Base-by-base conservation (phyloP, 345 rosid genomes). In the Angophora floribunda region DNA sequence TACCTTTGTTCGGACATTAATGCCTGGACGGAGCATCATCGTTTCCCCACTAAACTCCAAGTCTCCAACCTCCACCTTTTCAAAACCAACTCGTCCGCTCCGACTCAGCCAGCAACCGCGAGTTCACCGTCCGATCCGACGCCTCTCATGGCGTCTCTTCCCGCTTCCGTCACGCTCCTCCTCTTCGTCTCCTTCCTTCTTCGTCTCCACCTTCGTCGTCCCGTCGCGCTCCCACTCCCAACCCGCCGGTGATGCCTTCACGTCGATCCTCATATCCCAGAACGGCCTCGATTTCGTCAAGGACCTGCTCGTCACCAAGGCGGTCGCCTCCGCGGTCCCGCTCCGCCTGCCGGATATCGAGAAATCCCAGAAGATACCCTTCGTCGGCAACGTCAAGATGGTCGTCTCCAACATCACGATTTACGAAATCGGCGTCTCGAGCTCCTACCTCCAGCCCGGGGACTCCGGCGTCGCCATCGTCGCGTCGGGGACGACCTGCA, bases 201-300 rank as follows among this genome's bases (percentile, higher is more conserved):
- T 86, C 90, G 32, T 80, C 88, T 36, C 63, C 82, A 63, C 57
- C 51, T 50, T 86, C 50, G 16, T 19, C 87, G 52, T 70, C 70
- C 36, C 85, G 44, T 30, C 86, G 51, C 63, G 3, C 3, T 51
- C 57, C 24, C 88, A 47, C n/a, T 87, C 61, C 57, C 95, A 52
- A 75, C 57, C 91, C 44, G 7, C 90, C 15, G 92, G 88, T 67
- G 90, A 89, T 17, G 93, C 97, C 79, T 97, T 95, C 95, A 97
- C 97, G 86, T 95, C 99, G 79, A 87, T 97, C 86, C 89, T 94
- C 50, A 88, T 98, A 67, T 94, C 97, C 85, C 96, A 97, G 90
- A 91, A 90, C 86, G 99, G 99, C 30, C 96, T 98, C 87, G 97
- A 96, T 89, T 98, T 98, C 93, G 84, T 96, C 88, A 97, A 96